These are phyloP conservation scores for Fraxinus excelsior DNA, from an alignment of 257 asterid species.

Conservation along the genomic window DNA sequence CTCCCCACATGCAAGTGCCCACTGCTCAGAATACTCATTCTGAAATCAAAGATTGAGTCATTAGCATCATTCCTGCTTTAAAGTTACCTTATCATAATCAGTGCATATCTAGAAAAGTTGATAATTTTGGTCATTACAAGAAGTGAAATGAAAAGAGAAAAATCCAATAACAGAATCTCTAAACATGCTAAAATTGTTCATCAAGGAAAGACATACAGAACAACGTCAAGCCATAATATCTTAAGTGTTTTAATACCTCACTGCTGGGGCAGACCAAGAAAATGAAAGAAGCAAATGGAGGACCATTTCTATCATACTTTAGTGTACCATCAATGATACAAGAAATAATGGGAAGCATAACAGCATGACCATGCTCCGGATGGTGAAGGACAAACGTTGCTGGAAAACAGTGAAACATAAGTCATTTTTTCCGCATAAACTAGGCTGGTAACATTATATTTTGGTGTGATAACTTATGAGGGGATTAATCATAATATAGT, in stretches of 20 bases:
- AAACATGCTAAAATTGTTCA: constrained; percentile 2
- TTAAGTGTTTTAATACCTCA: constrained; percentile 56
- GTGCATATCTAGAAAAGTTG: not conserved
- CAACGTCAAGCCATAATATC: not conserved
- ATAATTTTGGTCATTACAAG: not conserved
- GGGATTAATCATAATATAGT: constrained; percentile 2
- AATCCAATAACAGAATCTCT: not conserved
- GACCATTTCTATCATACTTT: constrained; percentile 70
- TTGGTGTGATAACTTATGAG: not conserved
- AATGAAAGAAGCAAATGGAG: constrained; percentile 94
- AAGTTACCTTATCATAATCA: not conserved
- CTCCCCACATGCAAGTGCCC: constrained; percentile 99
- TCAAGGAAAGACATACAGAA: constrained; percentile 10
- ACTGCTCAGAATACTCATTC: constrained; percentile 95
- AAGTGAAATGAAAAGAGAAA: not conserved
- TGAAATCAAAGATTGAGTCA: constrained; percentile 39
- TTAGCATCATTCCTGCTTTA: constrained; percentile 28
- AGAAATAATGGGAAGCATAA: constrained; percentile 92
- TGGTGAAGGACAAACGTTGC: constrained; percentile 97
- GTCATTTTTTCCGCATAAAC: constrained; percentile 25
- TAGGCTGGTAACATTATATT: constrained; percentile 18
- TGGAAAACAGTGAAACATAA: constrained; percentile 43
- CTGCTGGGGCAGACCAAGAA: constrained; percentile 78
- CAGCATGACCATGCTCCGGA: constrained; percentile 98
- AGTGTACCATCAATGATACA: constrained; percentile 80